Percentiles rank a stretch among this genome's conserved stretches.
Evolutionary conservation across 768 basidiomycete genomes (phyloP).

Genomic region (Russula sp.): DNA sequence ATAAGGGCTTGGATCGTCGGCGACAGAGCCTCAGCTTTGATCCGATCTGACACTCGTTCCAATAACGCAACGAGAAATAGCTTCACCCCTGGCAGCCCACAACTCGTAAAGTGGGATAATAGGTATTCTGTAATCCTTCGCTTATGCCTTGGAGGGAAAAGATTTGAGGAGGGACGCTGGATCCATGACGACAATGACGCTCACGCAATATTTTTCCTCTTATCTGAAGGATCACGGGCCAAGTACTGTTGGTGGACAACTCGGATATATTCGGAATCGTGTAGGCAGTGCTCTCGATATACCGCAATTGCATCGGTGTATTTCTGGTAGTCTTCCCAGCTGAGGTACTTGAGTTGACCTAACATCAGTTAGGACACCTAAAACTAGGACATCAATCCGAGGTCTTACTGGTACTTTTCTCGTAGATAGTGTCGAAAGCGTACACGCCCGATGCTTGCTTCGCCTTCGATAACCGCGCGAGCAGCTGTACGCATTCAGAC

Average conservation of each 20-base stretch:
- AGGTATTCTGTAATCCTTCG: slow-evolving; percentile 67
- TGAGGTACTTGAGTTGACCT: slow-evolving; percentile 58
- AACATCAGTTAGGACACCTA: slow-evolving; percentile 7
- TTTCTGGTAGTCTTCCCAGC: slow-evolving; percentile 50
- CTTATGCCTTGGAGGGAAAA: slow-evolving; percentile 50
- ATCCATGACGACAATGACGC: slow-evolving; percentile 23
- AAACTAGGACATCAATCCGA: background rate
- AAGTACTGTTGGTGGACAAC: slow-evolving; percentile 56
- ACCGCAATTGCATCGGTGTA: slow-evolving; percentile 49
- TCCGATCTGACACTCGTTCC: slow-evolving; percentile 40
- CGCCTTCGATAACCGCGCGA: slow-evolving; percentile 34
- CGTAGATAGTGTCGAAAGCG: slow-evolving; percentile 69
- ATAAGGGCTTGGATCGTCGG: slow-evolving; percentile 45
- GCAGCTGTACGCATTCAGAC: slow-evolving; percentile 45
- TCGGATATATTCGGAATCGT: slow-evolving; percentile 52
- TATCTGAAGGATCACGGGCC: slow-evolving; percentile 40
- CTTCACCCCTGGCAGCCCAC: slow-evolving; percentile 42
- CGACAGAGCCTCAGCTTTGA: slow-evolving; percentile 47
- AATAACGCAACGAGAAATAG: slow-evolving; percentile 45
- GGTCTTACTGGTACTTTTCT: slow-evolving; percentile 44
- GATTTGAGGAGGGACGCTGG: background rate
- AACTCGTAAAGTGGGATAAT: slow-evolving; percentile 67
- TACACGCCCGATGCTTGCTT: slow-evolving; percentile 52
- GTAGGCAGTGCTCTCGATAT: slow-evolving; percentile 47
- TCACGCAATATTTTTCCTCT: slow-evolving; percentile 47